Evolutionary conservation across 2,329 filamentous ascomycete species (phyloP), one percentile per base, ranked within the genome.

Genomic region (Esteya vermicola): DNA sequence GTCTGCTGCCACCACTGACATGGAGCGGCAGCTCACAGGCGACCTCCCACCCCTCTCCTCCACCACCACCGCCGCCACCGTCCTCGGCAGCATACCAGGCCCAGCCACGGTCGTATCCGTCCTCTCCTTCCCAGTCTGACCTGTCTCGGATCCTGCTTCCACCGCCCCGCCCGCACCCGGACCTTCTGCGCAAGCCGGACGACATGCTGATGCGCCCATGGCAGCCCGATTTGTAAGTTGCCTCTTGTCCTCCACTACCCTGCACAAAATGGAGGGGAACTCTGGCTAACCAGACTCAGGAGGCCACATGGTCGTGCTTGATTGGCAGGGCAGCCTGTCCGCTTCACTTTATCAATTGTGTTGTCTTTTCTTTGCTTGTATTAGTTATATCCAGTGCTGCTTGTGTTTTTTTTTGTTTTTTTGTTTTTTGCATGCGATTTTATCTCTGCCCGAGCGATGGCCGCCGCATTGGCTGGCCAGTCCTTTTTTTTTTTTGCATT

Each of bases 181-280:
- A 72, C 38, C 49, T 68, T 32, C 61, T 67, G 43, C 61, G 63
- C 26, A 63, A 72, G 26, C 60, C 65, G 19, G 67, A 72, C 40
- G 63, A 70, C 35, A 59, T 65, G 33, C 50, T 72, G 46, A 55
- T 56, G 44, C 62, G 63, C 47, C 58, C 64, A 13, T 74, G 69
- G 69, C 59, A 63, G 51, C 57, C 63, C 36, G 66, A 72, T 41
- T 59, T 65, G 49, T 72, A 65, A 41, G 57, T 63, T 3, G 9
- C 10, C 9, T 9, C 5, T 8, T 36, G 9, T 28, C 23, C 18
- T n/a, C n/a, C n/a, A n/a, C n/a, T n/a, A n/a, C n/a, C n/a, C n/a
- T n/a, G n/a, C n/a, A n/a, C n/a, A n/a, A n/a, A n/a, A n/a, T n/a
- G n/a, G n/a, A n/a, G n/a, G n/a, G 6, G 6, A 12, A 30, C 16